Base-by-base conservation (phyloP, 257 asterid genomes). In the Ehretia macrophylla region DNA sequence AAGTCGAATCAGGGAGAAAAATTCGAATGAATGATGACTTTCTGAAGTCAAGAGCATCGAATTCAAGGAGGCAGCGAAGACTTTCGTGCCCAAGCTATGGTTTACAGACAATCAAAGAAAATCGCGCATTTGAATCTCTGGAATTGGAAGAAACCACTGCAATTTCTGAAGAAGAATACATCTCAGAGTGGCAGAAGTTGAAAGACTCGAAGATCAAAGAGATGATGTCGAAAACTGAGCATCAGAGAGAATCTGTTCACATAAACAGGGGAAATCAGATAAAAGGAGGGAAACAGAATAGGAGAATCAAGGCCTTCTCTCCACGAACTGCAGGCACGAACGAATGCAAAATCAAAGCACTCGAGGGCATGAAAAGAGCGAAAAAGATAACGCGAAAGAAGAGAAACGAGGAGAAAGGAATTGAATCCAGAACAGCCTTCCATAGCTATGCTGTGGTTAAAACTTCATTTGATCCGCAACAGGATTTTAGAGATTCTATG, bases 401-500 rank as follows among this genome's bases (percentile, higher is more conserved):
- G 74, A 73, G 17, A 14, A 67, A 47, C 32, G 62, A 56, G 66
- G 77, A 70, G 49, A 64, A 20, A 49, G 63, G 48, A 53, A 22
- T 20, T 18, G 68, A 68, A 37, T 71, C 55, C 8, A 44, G 63
- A 64, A 72, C 71, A 22, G 55, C 66, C 21, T 85, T 85, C 16
- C 81, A 84, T 19, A 81, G 90, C 73, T 85, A 74, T 50, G 95
- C 95, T 0, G 80, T 91, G 59, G 75, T 67, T 55, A 85, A 85
- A 78, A 80, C 75, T 62, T 88, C 98, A 16, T 70, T 60, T 23
- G 62, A 86, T 54, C 95, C 95, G 0, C 68, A 72, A 27, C 56
- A 61, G 46, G 98, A 91, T 55, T 91, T 91, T 79, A 79, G 84
- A 58, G 85, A 91, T 8, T 91, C 98, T 0, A 91, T 91, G 98